These are phyloP conservation scores for Candida ficus DNA, from an alignment of 805 yeast species.

Conservation along the genomic window DNA sequence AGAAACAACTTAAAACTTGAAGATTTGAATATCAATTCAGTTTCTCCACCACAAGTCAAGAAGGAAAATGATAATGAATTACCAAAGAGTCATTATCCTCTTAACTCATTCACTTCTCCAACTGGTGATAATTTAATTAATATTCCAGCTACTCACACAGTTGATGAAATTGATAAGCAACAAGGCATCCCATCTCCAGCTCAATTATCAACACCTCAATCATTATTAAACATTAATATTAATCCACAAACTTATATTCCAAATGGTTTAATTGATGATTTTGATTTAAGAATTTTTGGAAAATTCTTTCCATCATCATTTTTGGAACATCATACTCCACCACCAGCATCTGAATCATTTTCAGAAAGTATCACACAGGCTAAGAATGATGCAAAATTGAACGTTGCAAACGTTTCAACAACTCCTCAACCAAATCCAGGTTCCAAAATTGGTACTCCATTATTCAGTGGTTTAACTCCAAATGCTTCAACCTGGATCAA, in stretches of 20 bases:
- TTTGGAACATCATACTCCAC: constrained; percentile 30
- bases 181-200: neutral
- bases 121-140: constrained; percentile 13
- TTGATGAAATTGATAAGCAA: constrained; percentile 10
- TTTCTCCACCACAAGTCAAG: constrained; percentile 2
- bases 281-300: constrained; percentile 82
- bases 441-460: too few species aligned
- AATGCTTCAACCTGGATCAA: constrained; percentile 2
- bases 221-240: neutral
- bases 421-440: neutral
- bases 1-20: constrained; percentile 54
- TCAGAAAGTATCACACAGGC: too few species aligned
- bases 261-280: constrained; percentile 66
- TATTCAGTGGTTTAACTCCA: too few species aligned
- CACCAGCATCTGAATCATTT: neutral
- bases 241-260: constrained; percentile 7
- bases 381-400: too few species aligned
- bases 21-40: constrained; percentile 9
- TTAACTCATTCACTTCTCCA: constrained; percentile 13
- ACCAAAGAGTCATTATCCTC: constrained; percentile 5
- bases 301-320: constrained; percentile 76
- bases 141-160: constrained; percentile 12
- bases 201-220: neutral
- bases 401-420: neutral
- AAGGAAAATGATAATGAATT: neutral